phyloP scores from a whole-genome alignment of 2,329 filamentous ascomycete species.

The Neofusicoccum sp. region DNA sequence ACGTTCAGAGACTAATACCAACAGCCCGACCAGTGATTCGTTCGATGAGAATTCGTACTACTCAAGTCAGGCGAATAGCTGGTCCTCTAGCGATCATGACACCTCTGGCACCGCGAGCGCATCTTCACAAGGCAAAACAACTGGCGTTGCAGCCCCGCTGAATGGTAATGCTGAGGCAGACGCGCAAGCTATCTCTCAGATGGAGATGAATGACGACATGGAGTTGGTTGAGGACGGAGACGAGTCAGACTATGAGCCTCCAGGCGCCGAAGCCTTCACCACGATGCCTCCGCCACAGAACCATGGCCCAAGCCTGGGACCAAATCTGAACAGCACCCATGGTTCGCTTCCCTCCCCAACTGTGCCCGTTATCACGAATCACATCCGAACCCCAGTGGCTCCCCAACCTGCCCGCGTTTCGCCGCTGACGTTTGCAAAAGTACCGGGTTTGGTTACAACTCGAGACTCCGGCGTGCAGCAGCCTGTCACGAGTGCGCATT shows the following conservation, averaged over 20 bases:
- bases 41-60: slow-evolving; percentile 95
- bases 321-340: slow-evolving; percentile 10
- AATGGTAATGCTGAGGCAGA: slow-evolving; percentile 1
- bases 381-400: slow-evolving; percentile 70
- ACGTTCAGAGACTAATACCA: slow-evolving; percentile 53
- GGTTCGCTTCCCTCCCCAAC: slow-evolving; percentile 29
- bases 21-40: slow-evolving; percentile 71
- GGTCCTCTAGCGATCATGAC: slow-evolving; percentile 53
- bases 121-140: slow-evolving; percentile 9
- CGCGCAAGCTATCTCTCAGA: slow-evolving; percentile 8
- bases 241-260: slow-evolving; percentile 46
- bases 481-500: slow-evolving; percentile 8
- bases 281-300: not conserved
- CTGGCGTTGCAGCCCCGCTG: not conserved
- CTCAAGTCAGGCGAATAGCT: slow-evolving; percentile 85
- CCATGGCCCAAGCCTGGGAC: slow-evolving; percentile 18
- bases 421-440: slow-evolving; percentile 54
- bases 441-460: slow-evolving; percentile 45
- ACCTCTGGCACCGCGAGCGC: slow-evolving; percentile 29
- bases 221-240: slow-evolving; percentile 35
- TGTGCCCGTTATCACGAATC: slow-evolving; percentile 59
- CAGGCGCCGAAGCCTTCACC: slow-evolving; percentile 41
- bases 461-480: slow-evolving; percentile 47
- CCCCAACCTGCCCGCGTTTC: slow-evolving; percentile 72
- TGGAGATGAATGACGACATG: slow-evolving; percentile 31